A percentile compares a stretch with the other conserved stretches of the same genome.
Conservation (phyloP, 768 basidiomycete species). For the Russula olivacea region DNA sequence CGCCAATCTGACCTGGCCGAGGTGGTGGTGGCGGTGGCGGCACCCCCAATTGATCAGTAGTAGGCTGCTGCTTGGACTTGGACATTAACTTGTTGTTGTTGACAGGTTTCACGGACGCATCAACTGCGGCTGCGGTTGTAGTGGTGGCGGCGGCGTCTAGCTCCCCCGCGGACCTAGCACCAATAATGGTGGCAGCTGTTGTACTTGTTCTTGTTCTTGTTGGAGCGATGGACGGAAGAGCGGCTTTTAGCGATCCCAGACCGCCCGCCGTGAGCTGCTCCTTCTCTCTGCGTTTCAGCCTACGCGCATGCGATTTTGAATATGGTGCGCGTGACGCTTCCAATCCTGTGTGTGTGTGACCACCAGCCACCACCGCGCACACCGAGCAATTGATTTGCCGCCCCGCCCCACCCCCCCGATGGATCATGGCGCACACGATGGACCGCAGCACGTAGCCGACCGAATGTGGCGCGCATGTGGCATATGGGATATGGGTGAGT, state of each 20-base stretch:
- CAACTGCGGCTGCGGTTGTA: background rate
- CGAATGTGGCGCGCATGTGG: background rate
- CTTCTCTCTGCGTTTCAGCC: conserved; percentile 62
- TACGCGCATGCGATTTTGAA: conserved; percentile 67
- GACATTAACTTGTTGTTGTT: background rate
- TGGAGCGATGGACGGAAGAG: conserved; percentile 43
- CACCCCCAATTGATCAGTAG: background rate
- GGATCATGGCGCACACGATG: background rate
- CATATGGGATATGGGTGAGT: too few species aligned
- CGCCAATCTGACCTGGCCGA: conserved; percentile 56
- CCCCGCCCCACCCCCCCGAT: too few species aligned
- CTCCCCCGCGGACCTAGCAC: conserved; percentile 15
- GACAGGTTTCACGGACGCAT: background rate
- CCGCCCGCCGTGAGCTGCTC: conserved; percentile 35
- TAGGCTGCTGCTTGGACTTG: background rate
- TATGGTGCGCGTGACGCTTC: conserved; percentile 47
- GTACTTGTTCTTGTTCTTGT: background rate
- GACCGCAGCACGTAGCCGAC: background rate
- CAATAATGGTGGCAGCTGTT: background rate
- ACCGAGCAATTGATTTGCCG: background rate
- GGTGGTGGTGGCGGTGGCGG: background rate
- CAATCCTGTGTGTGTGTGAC: conserved; percentile 39
- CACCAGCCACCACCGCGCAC: too few species aligned
- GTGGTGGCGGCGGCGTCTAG: conserved; percentile 4
- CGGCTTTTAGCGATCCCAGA: conserved; percentile 37